phyloP scores from a whole-genome alignment of 768 basidiomycete genomes.

The Terana coerulea region DNA sequence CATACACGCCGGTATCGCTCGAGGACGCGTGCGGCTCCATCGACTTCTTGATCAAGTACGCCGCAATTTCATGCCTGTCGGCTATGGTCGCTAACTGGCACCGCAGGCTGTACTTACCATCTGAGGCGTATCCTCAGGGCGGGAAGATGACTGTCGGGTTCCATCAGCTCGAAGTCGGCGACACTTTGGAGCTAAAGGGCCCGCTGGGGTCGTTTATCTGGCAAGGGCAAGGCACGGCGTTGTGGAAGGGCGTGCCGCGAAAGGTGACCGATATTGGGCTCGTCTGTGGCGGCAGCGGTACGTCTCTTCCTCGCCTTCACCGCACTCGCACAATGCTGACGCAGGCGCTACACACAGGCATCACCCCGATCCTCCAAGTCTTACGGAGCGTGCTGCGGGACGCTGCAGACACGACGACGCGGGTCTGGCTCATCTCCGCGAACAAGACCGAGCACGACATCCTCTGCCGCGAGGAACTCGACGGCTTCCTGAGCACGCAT shows the following conservation, averaged over 20 bases:
- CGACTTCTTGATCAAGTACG: conserved; percentile 52
- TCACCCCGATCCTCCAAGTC: conserved; percentile 58
- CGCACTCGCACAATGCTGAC: neutral
- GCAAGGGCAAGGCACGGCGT: conserved; percentile 37
- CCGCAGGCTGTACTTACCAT: conserved; percentile 42
- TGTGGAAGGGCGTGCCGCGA: conserved; percentile 32
- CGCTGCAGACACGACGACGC: conserved; percentile 30
- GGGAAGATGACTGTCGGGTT: conserved; percentile 52
- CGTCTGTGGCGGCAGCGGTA: conserved; percentile 56
- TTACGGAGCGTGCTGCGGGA: conserved; percentile 45
- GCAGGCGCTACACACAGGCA: too few species aligned
- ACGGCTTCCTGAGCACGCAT: conserved; percentile 29
- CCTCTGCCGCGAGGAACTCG: conserved; percentile 46
- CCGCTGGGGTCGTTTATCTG: conserved; percentile 57
- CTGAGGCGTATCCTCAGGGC: conserved; percentile 33
- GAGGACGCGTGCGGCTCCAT: conserved; percentile 40
- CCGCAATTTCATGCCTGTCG: conserved; percentile 3
- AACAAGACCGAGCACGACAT: conserved; percentile 50
- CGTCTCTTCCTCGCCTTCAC: conserved; percentile 3
- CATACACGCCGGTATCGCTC: conserved; percentile 57
- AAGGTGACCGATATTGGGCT: conserved; percentile 42
- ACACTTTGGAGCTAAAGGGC: conserved; percentile 53
- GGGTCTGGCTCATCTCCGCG: conserved; percentile 44
- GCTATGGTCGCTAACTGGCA: neutral
- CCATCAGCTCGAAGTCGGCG: conserved; percentile 43